These are phyloP conservation scores for Acanthamoeba lenticulata DNA, from an alignment of 208 protist species.

Conservation along the genomic window DNA sequence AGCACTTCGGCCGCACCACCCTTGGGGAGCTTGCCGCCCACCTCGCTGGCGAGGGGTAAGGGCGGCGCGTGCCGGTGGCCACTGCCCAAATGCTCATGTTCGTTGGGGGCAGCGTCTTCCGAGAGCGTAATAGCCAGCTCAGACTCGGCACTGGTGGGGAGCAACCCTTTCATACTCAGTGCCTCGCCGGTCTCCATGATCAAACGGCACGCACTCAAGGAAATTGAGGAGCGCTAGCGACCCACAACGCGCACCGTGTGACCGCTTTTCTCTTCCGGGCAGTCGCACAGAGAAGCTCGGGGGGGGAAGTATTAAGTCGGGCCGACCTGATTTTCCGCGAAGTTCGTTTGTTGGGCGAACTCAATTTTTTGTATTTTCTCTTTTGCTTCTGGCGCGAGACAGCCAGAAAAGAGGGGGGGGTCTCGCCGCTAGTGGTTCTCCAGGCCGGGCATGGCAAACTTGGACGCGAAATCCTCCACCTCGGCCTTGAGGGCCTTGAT, in stretches of 20 bases:
- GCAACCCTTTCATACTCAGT: too few species aligned
- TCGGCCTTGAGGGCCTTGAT: conserved; percentile 87
- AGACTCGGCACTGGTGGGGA: too few species aligned
- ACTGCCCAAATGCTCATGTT: not conserved
- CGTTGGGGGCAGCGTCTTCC: not conserved
- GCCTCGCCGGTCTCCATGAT: too few species aligned
- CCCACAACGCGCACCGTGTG: too few species aligned
- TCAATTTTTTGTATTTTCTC: not conserved
- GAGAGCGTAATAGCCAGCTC: too few species aligned
- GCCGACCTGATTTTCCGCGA: too few species aligned
- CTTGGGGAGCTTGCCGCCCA: not conserved
- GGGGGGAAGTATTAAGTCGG: too few species aligned
- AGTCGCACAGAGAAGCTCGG: too few species aligned
- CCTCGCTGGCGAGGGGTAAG: not conserved
- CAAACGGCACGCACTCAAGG: too few species aligned
- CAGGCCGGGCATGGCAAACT: conserved; percentile 90
- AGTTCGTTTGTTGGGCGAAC: too few species aligned
- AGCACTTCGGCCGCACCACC: not conserved
- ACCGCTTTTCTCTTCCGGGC: too few species aligned
- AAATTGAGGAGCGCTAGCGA: too few species aligned
- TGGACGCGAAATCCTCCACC: conserved; percentile 89
- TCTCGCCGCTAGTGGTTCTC: not conserved
- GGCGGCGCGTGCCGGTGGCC: not conserved
- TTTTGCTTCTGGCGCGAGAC: not conserved
- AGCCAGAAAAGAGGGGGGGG: not conserved